Percentiles rank a stretch among this genome's conserved stretches.
Evolutionary conservation across 2,329 filamentous ascomycete genomes (phyloP).

Genomic region (Venturia asperata): DNA sequence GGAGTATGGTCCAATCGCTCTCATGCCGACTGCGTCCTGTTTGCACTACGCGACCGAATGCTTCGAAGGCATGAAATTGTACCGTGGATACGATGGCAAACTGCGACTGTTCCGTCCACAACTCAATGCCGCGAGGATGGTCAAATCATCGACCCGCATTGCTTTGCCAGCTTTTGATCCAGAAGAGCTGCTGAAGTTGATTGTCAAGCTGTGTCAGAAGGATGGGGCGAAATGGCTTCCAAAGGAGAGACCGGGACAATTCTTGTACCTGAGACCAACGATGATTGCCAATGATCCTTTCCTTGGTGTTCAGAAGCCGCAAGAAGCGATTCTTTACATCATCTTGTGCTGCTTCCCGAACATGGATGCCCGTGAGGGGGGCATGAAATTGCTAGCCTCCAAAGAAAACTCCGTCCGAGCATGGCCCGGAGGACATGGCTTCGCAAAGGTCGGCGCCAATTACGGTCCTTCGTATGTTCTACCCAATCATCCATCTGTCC

Average conservation of each 20-base stretch:
- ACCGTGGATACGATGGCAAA: conserved; percentile 60
- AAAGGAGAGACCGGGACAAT: conserved; percentile 56
- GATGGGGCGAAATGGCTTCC: conserved; percentile 78
- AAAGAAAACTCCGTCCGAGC: conserved; percentile 78
- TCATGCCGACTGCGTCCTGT: conserved; percentile 73
- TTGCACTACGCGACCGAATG: conserved; percentile 89
- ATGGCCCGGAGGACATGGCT: conserved; percentile 90
- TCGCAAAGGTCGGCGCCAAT: conserved; percentile 88
- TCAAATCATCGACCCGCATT: conserved; percentile 52
- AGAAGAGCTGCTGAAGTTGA: conserved; percentile 64
- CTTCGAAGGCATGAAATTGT: conserved; percentile 78
- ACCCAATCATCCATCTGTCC: neutral
- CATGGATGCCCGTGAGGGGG: conserved; percentile 33
- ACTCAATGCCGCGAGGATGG: conserved; percentile 61
- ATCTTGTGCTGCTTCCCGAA: conserved; percentile 49
- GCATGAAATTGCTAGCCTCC: conserved; percentile 67
- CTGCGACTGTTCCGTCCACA: conserved; percentile 72
- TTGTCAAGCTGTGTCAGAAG: conserved; percentile 62
- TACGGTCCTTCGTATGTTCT: conserved; percentile 58
- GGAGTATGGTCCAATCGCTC: conserved; percentile 68
- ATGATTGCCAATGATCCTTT: conserved; percentile 76
- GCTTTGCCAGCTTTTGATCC: conserved; percentile 68
- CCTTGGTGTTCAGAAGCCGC: conserved; percentile 72
- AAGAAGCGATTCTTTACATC: conserved; percentile 82
- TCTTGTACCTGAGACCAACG: conserved; percentile 79